A percentile compares a stretch with the other conserved stretches of the same genome.
Conservation (phyloP, 108 stramenopile species). For the Nitzschia sp. region DNA sequence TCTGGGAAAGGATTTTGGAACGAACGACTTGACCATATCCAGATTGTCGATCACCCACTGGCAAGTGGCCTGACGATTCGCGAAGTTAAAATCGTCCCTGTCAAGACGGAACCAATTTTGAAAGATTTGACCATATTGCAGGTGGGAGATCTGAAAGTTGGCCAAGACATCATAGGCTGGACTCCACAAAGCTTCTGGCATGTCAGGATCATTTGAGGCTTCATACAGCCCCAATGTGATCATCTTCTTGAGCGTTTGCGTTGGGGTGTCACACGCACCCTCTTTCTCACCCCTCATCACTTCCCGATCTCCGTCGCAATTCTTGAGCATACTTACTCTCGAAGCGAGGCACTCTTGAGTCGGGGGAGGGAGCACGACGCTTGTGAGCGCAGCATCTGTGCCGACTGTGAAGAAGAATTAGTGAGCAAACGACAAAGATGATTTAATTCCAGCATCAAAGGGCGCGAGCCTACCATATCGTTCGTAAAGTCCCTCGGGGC, state of each 20-base stretch:
- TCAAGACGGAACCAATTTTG: not conserved
- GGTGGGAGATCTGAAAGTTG: conserved; percentile 7
- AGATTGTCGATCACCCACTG: conserved; percentile 31
- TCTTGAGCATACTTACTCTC: conserved; percentile 1
- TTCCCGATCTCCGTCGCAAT: conserved; percentile 5
- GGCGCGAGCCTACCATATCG: too few relatives aligned
- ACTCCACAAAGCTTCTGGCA: not conserved
- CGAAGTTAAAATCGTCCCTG: conserved; percentile 2
- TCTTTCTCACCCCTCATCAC: conserved; percentile 16
- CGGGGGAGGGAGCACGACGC: conserved; percentile 23
- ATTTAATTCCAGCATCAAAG: too few relatives aligned
- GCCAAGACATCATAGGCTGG: conserved; percentile 25
- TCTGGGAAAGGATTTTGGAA: conserved; percentile 36
- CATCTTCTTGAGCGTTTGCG: conserved; percentile 2
- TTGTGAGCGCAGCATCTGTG: conserved; percentile 32
- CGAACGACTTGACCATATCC: conserved; percentile 12
- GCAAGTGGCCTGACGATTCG: conserved; percentile 34
- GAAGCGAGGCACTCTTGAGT: conserved; percentile 27
- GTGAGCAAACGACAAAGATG: too few relatives aligned
- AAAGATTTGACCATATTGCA: conserved; percentile 24
- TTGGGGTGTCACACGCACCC: conserved; percentile 34
- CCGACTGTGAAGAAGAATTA: too few relatives aligned
- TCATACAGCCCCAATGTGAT: not conserved
- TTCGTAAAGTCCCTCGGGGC: conserved; percentile 27
- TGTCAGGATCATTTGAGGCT: not conserved